Base-by-base conservation (phyloP, 805 yeast species). In the Lipomyces starkeyi region DNA sequence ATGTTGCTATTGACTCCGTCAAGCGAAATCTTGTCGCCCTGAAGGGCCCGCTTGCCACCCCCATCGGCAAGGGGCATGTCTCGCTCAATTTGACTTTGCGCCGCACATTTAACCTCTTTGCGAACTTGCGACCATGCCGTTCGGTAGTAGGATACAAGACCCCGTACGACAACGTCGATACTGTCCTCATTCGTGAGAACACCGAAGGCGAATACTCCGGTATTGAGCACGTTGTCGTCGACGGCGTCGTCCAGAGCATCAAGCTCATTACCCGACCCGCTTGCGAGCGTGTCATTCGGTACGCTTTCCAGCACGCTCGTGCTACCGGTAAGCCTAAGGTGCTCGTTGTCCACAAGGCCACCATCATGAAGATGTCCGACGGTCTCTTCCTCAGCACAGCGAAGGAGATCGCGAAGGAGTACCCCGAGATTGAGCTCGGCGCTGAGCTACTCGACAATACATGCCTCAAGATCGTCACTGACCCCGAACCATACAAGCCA, bases 201-300 rank as follows among this genome's bases (percentile, higher is more conserved):
- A 94, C 98, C 74, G 98, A 94, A 84, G 98, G 97, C 83, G 98
- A 94, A 83, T 94, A 92, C 85, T 93, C 98, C 40, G 99, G 99
- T 83, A 93, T 95, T 76, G 99, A 95, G 86, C 99, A 95, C 85
- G 90, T 92, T 73, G 93, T 95, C 73, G 96, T 93, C 66, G 98
- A 98, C 73, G 99, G 99, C 79, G 98, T 95, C 65, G 98, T 95
- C 64, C 98, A 95, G 85, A 91, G 97, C 72, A 94, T 94, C 83
- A 95, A 95, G 84, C 87, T 95, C 81, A 95, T 95, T 85, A 95
- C 99, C 78, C 90, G 89, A 79, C 93, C 91, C 67, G 98, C 98
- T 67, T 91, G 97, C 68, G 97, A 93, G 83, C 91, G 96, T 81
- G 98, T 93, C 72, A 91, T 95, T 81, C 90, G 94, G 84, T 95